phyloP scores from a whole-genome alignment of 805 yeast genomes.

The Lachancea fermentati region DNA sequence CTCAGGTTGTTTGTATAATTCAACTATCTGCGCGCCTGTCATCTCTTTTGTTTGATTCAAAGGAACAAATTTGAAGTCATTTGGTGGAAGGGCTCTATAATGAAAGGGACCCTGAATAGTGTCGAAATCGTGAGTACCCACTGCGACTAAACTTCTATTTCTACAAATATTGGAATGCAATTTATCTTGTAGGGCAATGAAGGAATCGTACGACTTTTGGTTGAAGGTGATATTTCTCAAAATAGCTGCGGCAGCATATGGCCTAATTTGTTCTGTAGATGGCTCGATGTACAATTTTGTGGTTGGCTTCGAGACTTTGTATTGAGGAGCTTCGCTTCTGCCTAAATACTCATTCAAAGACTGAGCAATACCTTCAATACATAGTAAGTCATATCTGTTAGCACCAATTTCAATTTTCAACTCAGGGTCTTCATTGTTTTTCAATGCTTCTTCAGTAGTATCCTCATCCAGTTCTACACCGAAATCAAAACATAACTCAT shows the following conservation, averaged over 20 bases:
- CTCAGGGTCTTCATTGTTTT: conserved; percentile 66
- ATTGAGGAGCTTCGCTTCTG: conserved; percentile 56
- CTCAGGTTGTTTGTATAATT: conserved; percentile 62
- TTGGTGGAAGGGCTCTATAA: conserved; percentile 78
- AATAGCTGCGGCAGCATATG: conserved; percentile 93
- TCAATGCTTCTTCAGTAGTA: conserved; percentile 59
- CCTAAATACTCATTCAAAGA: conserved; percentile 90
- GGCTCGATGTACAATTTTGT: conserved; percentile 72
- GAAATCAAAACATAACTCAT: conserved; percentile 93
- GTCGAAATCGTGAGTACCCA: conserved; percentile 96
- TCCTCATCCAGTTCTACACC: conserved; percentile 98
- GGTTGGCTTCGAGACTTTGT: conserved; percentile 52
- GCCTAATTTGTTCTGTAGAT: conserved; percentile 72
- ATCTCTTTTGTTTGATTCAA: conserved; percentile 64
- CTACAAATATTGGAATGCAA: conserved; percentile 93
- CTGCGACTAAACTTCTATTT: conserved; percentile 94
- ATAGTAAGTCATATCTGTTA: conserved; percentile 95
- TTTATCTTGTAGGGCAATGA: conserved; percentile 93
- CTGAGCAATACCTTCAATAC: conserved; percentile 96
- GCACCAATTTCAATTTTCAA: conserved; percentile 96
- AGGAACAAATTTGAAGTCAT: conserved; percentile 69
- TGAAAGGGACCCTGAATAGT: conserved; percentile 76
- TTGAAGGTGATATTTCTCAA: conserved; percentile 78
- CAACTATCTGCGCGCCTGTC: conserved; percentile 76
- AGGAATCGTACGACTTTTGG: conserved; percentile 84